These are phyloP conservation scores for Abrus pulchellus DNA, from an alignment of 306 rosid species.

Conservation along the genomic window DNA sequence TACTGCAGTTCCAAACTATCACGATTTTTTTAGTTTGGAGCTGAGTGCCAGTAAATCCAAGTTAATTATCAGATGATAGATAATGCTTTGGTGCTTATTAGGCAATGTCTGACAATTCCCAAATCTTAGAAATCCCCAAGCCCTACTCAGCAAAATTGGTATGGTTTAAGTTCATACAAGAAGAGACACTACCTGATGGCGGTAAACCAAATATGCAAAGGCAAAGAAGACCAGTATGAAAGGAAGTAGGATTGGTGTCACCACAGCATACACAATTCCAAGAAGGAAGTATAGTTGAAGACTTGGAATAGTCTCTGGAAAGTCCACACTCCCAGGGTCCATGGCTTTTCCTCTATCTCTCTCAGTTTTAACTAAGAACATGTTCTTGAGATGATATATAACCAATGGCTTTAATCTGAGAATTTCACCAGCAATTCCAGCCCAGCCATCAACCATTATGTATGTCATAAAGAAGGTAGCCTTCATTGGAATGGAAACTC, in stretches of 20 bases:
- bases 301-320: slow-evolving; percentile 86
- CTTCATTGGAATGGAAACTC: slow-evolving; percentile 95
- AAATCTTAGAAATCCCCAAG: slow-evolving; percentile 24
- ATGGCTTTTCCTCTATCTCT: slow-evolving; percentile 92
- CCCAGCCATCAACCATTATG: slow-evolving; percentile 99
- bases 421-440: slow-evolving; percentile 94
- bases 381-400: slow-evolving; percentile 91
- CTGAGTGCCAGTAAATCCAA: not conserved
- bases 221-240: slow-evolving; percentile 94
- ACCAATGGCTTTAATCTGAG: slow-evolving; percentile 93
- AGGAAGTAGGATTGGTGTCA: slow-evolving; percentile 97
- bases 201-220: slow-evolving; percentile 93
- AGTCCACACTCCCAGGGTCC: slow-evolving; percentile 92
- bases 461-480: slow-evolving; percentile 99
- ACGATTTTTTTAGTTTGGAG: not conserved
- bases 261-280: slow-evolving; percentile 93
- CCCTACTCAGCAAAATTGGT: not conserved
- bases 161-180: slow-evolving; percentile 16
- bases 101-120: not conserved
- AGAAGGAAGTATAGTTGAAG: slow-evolving; percentile 95
- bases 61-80: slow-evolving; percentile 1
- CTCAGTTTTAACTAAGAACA: slow-evolving; percentile 92
- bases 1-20: not conserved
- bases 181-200: slow-evolving; percentile 83
- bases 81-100: not conserved